Conservation (phyloP, 2,329 filamentous ascomycete genomes). For the Cyphellophora attinorum region DNA sequence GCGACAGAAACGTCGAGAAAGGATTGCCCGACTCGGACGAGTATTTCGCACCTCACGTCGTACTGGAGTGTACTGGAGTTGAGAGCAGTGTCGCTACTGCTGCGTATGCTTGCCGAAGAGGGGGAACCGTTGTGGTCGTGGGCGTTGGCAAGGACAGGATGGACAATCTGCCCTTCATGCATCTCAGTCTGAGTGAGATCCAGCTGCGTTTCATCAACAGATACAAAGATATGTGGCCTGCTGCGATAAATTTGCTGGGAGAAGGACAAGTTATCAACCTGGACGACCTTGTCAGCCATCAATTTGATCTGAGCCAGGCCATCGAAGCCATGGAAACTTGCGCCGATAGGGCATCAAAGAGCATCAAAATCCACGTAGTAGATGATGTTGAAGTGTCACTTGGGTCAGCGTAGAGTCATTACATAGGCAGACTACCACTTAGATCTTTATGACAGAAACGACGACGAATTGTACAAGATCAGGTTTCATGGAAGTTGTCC, state of each 20-base stretch:
- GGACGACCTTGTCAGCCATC: constrained; percentile 54
- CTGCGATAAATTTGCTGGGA: constrained; percentile 49
- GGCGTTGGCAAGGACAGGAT: constrained; percentile 53
- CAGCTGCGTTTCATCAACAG: constrained; percentile 62
- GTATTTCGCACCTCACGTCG: constrained; percentile 48
- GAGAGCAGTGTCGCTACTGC: constrained; percentile 55
- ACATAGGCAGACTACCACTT: no score
- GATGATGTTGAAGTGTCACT: constrained; percentile 28
- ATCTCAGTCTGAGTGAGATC: constrained; percentile 52
- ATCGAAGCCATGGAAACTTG: constrained; percentile 47
- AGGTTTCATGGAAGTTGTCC: no score
- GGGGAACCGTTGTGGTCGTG: constrained; percentile 54
- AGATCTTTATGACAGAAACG: no score
- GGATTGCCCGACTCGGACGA: constrained; percentile 27
- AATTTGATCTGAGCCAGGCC: constrained; percentile 52
- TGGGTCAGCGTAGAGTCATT: no score
- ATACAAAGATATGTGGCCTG: constrained; percentile 61
- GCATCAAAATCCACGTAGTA: constrained; percentile 53
- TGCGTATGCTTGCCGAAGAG: constrained; percentile 46
- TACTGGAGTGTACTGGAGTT: constrained; percentile 58
- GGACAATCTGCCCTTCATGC: constrained; percentile 60
- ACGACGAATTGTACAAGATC: no score
- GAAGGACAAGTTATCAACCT: constrained; percentile 51
- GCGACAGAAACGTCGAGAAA: constrained; percentile 4
- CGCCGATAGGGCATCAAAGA: constrained; percentile 42